phyloP scores from a whole-genome alignment of 2,329 filamentous ascomycete genomes.

The Rhexocercosporidium sp. region DNA sequence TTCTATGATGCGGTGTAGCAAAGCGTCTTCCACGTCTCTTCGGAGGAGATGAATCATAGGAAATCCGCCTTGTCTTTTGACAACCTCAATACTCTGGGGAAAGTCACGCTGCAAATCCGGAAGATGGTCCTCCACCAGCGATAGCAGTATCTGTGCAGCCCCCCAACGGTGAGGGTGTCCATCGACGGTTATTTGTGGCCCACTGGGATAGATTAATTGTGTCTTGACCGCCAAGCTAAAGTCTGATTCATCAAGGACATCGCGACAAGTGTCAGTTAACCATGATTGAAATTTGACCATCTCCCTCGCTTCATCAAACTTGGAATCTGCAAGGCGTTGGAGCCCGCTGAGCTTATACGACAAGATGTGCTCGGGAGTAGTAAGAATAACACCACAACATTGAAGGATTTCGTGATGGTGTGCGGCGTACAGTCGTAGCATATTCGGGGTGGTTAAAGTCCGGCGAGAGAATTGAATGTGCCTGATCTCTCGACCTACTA shows the following conservation, averaged over 20 bases:
- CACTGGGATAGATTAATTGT: constrained; percentile 48
- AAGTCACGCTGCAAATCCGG: constrained; percentile 45
- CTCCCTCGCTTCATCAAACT: constrained; percentile 43
- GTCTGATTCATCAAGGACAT: constrained; percentile 58
- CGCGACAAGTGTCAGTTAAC: constrained; percentile 50
- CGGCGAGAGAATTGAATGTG: constrained; percentile 54
- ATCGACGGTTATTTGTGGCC: constrained; percentile 45
- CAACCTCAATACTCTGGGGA: constrained; percentile 50
- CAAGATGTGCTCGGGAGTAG: constrained; percentile 57
- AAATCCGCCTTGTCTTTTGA: constrained; percentile 45
- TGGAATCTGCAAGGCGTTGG: constrained; percentile 50
- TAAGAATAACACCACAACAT: constrained; percentile 50
- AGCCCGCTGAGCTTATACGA: constrained; percentile 57
- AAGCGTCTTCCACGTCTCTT: constrained; percentile 43
- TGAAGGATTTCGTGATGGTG: constrained; percentile 44
- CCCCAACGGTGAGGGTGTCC: constrained; percentile 46
- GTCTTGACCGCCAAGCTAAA: constrained; percentile 45
- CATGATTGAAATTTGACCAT: constrained; percentile 53
- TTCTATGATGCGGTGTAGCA: constrained; percentile 41
- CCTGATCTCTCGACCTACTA: constrained; percentile 49
- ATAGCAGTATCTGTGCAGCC: constrained; percentile 38
- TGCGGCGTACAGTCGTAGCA: constrained; percentile 42
- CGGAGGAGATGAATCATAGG: constrained; percentile 54
- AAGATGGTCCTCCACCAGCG: constrained; percentile 40
- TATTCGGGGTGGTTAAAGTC: constrained; percentile 41